phyloP scores from a whole-genome alignment of 1,284 basidiomycete genomes.

The Trametes polyzona region DNA sequence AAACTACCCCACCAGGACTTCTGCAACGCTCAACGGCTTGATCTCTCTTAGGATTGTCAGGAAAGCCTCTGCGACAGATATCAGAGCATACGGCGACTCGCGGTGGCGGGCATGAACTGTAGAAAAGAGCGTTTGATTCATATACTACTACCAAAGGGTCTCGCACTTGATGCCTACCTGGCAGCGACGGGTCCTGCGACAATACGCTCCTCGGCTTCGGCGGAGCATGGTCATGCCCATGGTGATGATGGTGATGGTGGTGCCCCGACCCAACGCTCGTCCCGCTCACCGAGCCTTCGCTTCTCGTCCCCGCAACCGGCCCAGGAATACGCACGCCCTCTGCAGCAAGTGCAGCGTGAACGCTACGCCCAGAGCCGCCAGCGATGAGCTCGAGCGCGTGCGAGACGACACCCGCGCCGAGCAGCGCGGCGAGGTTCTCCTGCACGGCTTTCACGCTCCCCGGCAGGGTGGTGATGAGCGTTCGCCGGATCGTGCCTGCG shows the following conservation, averaged over 20 bases:
- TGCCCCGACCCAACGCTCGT: not conserved
- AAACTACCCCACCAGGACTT: slow-evolving; percentile 41
- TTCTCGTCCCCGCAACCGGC: slow-evolving; percentile 7
- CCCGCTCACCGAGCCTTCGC: slow-evolving; percentile 36
- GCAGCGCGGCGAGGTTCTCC: slow-evolving; percentile 72
- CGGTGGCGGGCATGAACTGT: slow-evolving; percentile 70
- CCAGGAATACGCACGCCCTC: slow-evolving; percentile 19
- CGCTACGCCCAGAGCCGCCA: slow-evolving; percentile 66
- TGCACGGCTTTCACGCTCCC: slow-evolving; percentile 85
- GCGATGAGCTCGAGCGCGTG: slow-evolving; percentile 80
- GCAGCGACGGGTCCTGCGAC: slow-evolving; percentile 69
- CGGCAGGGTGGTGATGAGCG: slow-evolving; percentile 79
- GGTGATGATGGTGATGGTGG: slow-evolving; percentile 14
- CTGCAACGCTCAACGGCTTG: slow-evolving; percentile 38
- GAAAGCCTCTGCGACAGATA: slow-evolving; percentile 70
- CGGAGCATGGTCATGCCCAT: slow-evolving; percentile 46
- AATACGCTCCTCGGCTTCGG: slow-evolving; percentile 58
- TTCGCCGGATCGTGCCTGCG: slow-evolving; percentile 71
- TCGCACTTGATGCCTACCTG: slow-evolving; percentile 49
- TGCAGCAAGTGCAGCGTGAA: slow-evolving; percentile 49
- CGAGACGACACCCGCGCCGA: slow-evolving; percentile 57
- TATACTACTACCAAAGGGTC: slow-evolving; percentile 10
- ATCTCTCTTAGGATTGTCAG: slow-evolving; percentile 58
- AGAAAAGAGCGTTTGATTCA: slow-evolving; percentile 3
- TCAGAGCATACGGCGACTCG: slow-evolving; percentile 76